Evolutionary conservation across 257 asterid genomes (phyloP).

Genomic region (Vinca minor): DNA sequence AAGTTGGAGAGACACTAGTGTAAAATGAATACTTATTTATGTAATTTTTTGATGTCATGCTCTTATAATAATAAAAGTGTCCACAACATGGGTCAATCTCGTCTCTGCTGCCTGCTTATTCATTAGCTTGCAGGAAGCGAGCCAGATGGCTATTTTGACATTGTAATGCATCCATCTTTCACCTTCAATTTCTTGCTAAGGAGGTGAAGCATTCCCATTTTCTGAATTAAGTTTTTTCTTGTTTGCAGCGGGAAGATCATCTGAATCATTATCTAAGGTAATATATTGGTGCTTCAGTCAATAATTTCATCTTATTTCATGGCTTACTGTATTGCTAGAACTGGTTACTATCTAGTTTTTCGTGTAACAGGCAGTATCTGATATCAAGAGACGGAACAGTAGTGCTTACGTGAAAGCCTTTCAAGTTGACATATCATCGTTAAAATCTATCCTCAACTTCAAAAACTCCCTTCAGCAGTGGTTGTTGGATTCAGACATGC

Average conservation of each 20-base stretch:
- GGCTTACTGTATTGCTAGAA: background rate
- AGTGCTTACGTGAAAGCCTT: slow-evolving; percentile 60
- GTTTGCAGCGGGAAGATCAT: slow-evolving; percentile 77
- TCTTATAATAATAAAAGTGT: background rate
- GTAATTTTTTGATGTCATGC: too few species aligned
- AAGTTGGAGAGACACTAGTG: background rate
- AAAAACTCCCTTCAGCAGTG: slow-evolving; percentile 63
- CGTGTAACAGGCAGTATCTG: slow-evolving; percentile 40
- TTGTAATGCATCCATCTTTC: background rate
- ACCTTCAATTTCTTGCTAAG: background rate
- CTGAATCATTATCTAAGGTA: slow-evolving; percentile 55
- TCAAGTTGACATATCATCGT: slow-evolving; percentile 58
- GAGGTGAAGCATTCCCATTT: background rate
- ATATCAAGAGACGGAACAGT: slow-evolving; percentile 37
- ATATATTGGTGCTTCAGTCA: background rate
- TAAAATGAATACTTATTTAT: background rate
- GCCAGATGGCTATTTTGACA: slow-evolving; percentile 2
- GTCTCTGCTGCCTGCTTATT: background rate
- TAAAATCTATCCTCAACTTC: slow-evolving; percentile 64
- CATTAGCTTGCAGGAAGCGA: background rate
- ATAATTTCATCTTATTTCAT: slow-evolving; percentile 1
- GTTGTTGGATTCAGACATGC: slow-evolving; percentile 61
- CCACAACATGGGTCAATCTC: background rate
- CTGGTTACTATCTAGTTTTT: background rate
- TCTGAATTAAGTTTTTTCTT: slow-evolving; percentile 11